Conservation (phyloP, 2,329 filamentous ascomycete genomes). For the Penicillium hesseltinei region DNA sequence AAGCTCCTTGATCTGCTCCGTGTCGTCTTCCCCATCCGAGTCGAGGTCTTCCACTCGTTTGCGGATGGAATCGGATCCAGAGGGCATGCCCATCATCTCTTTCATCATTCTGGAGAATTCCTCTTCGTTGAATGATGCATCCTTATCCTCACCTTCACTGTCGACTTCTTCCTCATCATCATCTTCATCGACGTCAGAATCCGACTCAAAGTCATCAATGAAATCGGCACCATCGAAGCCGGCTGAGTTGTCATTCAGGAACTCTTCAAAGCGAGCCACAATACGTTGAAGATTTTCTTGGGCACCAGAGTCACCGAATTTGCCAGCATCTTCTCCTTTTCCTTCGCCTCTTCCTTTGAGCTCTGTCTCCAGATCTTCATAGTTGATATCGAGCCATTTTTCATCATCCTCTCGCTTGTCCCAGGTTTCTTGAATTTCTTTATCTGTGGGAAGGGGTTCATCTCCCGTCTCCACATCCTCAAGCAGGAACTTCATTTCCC, state of each 20-base stretch:
- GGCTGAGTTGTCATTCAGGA: slow-evolving; percentile 80
- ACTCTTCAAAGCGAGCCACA: slow-evolving; percentile 88
- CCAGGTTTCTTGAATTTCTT: slow-evolving; percentile 69
- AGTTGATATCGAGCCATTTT: slow-evolving; percentile 88
- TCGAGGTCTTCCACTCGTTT: slow-evolving; percentile 50
- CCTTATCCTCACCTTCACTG: slow-evolving; percentile 68
- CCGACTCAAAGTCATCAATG: slow-evolving; percentile 65
- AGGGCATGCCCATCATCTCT: slow-evolving; percentile 77
- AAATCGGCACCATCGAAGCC: slow-evolving; percentile 75
- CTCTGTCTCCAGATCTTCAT: slow-evolving; percentile 81
- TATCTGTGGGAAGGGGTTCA: slow-evolving; percentile 65
- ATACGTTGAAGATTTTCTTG: slow-evolving; percentile 74
- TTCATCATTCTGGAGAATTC: slow-evolving; percentile 86
- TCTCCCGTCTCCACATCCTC: slow-evolving; percentile 74
- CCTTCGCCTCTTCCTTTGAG: slow-evolving; percentile 58
- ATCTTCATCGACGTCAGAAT: slow-evolving; percentile 55
- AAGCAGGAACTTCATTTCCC: slow-evolving; percentile 74
- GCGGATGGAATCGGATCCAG: slow-evolving; percentile 32
- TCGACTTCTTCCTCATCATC: slow-evolving; percentile 56
- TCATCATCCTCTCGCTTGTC: slow-evolving; percentile 74
- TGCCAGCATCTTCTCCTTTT: slow-evolving; percentile 25
- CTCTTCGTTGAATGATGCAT: slow-evolving; percentile 77
- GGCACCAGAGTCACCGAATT: slow-evolving; percentile 47
- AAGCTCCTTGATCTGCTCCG: slow-evolving; percentile 54
- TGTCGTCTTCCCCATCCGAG: slow-evolving; percentile 54